phyloP scores from a whole-genome alignment of 768 basidiomycete genomes.

The Tephrocybe sp. region DNA sequence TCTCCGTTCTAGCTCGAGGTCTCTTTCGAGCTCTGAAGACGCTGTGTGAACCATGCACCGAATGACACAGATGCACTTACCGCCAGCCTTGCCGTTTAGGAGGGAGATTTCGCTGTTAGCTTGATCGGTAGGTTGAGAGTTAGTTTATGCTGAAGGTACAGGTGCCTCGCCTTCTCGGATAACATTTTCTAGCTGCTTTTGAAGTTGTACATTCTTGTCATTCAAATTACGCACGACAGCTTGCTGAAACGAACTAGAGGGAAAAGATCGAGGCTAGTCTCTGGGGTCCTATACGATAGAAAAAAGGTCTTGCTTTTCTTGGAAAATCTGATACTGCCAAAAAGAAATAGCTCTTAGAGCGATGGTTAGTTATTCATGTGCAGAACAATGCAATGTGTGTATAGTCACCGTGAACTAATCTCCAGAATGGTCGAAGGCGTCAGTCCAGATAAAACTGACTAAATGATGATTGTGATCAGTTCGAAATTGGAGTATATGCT shows the following conservation, averaged over 20 bases:
- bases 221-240: conserved; percentile 79
- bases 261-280: not conserved
- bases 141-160: too few species aligned
- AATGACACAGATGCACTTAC: conserved; percentile 32
- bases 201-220: conserved; percentile 79
- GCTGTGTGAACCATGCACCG: not conserved
- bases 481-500: conserved; percentile 33
- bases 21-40: conserved; percentile 68
- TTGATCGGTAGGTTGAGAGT: conserved; percentile 22
- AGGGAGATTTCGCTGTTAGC: conserved; percentile 78
- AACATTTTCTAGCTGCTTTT: conserved; percentile 85
- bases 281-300: not conserved
- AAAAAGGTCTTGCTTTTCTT: conserved; percentile 61
- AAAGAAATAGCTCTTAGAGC: conserved; percentile 72
- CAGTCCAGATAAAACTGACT: conserved; percentile 86
- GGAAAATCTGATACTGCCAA: conserved; percentile 89
- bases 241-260: conserved; percentile 73
- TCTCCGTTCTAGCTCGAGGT: conserved; percentile 76
- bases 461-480: conserved; percentile 6
- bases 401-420: conserved; percentile 70
- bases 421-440: conserved; percentile 76
- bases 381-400: not conserved
- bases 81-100: conserved; percentile 65
- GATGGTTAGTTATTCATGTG: not conserved
- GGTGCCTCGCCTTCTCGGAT: conserved; percentile 77